Evolutionary conservation across 208 protist genomes (phyloP).

Genomic region (Leishmania major): DNA sequence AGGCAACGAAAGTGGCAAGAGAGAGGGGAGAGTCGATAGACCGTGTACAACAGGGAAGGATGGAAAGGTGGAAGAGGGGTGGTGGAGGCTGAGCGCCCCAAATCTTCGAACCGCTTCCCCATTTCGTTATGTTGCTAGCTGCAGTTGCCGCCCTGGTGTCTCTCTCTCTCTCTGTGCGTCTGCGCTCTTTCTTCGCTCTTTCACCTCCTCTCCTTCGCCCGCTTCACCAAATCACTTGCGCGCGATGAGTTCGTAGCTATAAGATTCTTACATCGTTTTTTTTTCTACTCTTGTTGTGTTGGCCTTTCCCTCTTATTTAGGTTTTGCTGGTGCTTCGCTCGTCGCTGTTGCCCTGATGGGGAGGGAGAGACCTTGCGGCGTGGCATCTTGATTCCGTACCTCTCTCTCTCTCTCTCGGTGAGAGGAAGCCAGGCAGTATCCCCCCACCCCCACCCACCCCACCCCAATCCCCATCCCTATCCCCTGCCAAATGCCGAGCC

Average conservation of each 20-base stretch:
- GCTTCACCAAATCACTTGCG: not conserved
- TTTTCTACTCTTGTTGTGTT: not conserved
- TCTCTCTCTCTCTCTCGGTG: not conserved
- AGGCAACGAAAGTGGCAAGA: not conserved
- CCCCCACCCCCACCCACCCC: no score
- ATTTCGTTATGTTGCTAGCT: not conserved
- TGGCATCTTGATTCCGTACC: not conserved
- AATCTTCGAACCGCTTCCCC: not conserved
- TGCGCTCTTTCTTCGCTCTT: not conserved
- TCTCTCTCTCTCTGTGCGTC: not conserved
- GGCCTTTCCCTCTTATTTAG: not conserved
- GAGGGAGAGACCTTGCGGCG: not conserved
- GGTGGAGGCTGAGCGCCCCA: not conserved
- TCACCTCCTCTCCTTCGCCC: not conserved
- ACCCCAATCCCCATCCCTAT: no score
- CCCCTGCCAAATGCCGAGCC: not conserved
- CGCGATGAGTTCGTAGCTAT: not conserved
- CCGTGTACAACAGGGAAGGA: not conserved
- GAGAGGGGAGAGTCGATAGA: not conserved
- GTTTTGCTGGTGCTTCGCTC: not conserved
- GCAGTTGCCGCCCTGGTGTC: not conserved
- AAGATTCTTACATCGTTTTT: not conserved
- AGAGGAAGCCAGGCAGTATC: not conserved
- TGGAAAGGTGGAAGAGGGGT: not conserved
- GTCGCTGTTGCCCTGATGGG: not conserved